These are phyloP conservation scores for Dipodascopsis tothii DNA, from an alignment of 805 yeast species.

Conservation along the genomic window DNA sequence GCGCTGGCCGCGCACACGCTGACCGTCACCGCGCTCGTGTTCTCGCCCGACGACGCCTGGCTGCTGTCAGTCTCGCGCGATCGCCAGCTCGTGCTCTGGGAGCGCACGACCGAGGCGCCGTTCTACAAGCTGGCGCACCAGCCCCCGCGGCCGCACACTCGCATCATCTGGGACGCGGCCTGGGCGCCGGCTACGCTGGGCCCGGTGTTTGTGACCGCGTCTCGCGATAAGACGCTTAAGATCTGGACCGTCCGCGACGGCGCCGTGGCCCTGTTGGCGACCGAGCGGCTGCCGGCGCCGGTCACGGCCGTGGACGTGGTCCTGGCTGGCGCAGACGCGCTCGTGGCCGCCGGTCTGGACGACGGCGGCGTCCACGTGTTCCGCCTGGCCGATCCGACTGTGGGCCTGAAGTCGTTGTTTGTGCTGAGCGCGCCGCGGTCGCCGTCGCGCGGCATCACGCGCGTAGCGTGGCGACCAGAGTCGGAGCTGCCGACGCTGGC, in stretches of 20 bases:
- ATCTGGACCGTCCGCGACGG: conserved; percentile 49
- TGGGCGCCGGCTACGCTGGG: conserved; percentile 54
- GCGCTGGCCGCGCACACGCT: conserved; percentile 60
- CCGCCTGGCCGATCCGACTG: conserved; percentile 21
- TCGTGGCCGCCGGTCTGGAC: conserved; percentile 67
- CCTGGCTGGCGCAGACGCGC: no score
- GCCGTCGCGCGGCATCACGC: conserved; percentile 58
- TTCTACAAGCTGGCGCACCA: conserved; percentile 35
- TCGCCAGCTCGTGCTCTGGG: conserved; percentile 76
- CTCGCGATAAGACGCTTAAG: conserved; percentile 70
- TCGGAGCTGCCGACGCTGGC: conserved; percentile 36
- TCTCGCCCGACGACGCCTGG: conserved; percentile 51
- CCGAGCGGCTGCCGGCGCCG: conserved; percentile 11
- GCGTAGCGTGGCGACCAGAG: conserved; percentile 50
- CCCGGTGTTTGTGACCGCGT: conserved; percentile 38
- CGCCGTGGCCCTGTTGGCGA: conserved; percentile 34
- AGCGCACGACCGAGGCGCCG: conserved; percentile 31
- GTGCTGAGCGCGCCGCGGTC: conserved; percentile 37
- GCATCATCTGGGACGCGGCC: conserved; percentile 92
- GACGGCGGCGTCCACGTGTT: conserved; percentile 51
- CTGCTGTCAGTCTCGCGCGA: conserved; percentile 81
- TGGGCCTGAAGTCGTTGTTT: conserved; percentile 27
- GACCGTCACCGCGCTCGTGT: conserved; percentile 76
- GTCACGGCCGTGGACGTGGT: conserved; percentile 22
- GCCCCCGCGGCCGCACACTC: conserved; percentile 70